phyloP scores from a whole-genome alignment of 2,329 filamentous ascomycete genomes.

The Huntiella savannae region DNA sequence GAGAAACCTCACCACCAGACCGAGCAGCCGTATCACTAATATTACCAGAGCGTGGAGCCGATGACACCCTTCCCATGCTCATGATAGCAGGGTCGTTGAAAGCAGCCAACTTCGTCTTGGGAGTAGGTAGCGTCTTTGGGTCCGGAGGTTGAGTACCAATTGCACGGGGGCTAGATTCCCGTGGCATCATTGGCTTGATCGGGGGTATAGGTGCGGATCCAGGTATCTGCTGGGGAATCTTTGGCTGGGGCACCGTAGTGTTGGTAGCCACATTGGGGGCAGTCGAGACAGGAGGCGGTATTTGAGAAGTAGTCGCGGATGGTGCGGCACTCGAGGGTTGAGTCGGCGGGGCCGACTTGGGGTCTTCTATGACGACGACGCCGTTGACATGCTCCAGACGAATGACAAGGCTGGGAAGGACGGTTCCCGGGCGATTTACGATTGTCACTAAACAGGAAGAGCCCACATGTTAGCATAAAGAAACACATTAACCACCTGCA shows the following conservation, averaged over 20 bases:
- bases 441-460: neutral
- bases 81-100: slow-evolving; percentile 75
- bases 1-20: neutral
- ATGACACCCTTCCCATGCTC: slow-evolving; percentile 31
- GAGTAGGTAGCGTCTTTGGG: neutral
- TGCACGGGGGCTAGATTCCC: neutral
- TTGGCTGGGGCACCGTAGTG: too few relatives aligned
- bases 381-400: neutral
- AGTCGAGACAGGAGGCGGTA: too few relatives aligned
- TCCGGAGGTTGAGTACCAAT: neutral
- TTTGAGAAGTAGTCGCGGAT: too few relatives aligned
- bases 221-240: too few relatives aligned
- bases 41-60: slow-evolving; percentile 4
- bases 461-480: neutral
- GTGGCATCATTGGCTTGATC: slow-evolving; percentile 14
- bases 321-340: too few relatives aligned
- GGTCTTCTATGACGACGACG: neutral
- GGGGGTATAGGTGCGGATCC: slow-evolving; percentile 16
- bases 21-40: neutral
- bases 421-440: neutral
- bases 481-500: too few relatives aligned
- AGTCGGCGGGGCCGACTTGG: too few relatives aligned
- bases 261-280: too few relatives aligned
- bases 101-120: slow-evolving; percentile 12
- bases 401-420: neutral